Evolutionary conservation across 2,329 filamentous ascomycete species (phyloP).

Genomic region (Calonectria pseudoturangicola): DNA sequence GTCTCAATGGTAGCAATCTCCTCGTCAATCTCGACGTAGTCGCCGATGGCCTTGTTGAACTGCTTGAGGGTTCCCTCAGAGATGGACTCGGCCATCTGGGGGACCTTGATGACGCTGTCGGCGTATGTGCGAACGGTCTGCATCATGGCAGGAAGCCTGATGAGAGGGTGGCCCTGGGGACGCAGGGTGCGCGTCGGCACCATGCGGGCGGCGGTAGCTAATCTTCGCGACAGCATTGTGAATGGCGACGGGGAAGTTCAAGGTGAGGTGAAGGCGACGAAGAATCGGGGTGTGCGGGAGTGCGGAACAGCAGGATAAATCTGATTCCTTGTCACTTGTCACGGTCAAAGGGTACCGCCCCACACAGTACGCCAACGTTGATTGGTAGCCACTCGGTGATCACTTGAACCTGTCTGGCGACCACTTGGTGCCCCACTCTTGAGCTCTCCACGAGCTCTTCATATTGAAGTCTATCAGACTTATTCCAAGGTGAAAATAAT

Average conservation of each 20-base stretch:
- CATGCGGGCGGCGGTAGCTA: slow-evolving; percentile 65
- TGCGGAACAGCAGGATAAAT: neutral
- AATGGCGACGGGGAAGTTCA: neutral
- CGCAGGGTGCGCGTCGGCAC: slow-evolving; percentile 64
- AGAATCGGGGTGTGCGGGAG: neutral
- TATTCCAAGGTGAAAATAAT: too few relatives aligned
- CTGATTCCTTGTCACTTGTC: too few relatives aligned
- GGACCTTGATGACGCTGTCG: slow-evolving; percentile 92
- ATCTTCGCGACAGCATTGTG: slow-evolving; percentile 66
- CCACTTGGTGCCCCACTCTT: too few relatives aligned
- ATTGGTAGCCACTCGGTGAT: too few relatives aligned
- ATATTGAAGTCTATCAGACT: too few relatives aligned
- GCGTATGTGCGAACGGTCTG: slow-evolving; percentile 79
- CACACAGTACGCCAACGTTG: too few relatives aligned
- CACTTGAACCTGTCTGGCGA: too few relatives aligned
- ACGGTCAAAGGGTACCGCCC: too few relatives aligned
- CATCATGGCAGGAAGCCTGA: slow-evolving; percentile 70
- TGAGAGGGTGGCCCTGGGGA: slow-evolving; percentile 55
- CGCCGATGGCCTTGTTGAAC: slow-evolving; percentile 93
- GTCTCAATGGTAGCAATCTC: slow-evolving; percentile 99
- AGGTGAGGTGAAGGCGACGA: neutral
- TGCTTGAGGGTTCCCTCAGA: slow-evolving; percentile 98
- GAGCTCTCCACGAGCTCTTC: too few relatives aligned
- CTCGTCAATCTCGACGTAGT: slow-evolving; percentile 95
- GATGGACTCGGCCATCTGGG: slow-evolving; percentile 98